Percentiles rank a stretch among this genome's conserved stretches.
phyloP scores from a whole-genome alignment of 139 green algal genomes.

The Coelastrella sp. region DNA sequence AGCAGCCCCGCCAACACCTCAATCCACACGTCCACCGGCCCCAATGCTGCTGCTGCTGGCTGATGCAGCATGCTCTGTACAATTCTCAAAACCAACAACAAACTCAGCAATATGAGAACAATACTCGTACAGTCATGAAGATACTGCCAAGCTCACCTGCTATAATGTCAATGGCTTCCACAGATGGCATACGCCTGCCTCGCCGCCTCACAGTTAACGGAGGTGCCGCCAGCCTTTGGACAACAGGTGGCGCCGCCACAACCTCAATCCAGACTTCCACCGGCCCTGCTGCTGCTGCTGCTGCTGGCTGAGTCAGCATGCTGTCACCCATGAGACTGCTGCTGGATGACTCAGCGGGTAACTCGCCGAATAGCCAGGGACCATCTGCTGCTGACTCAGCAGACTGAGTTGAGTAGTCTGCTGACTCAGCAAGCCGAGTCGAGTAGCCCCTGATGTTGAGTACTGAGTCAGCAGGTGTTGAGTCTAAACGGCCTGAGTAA shows the following conservation, averaged over 20 bases:
- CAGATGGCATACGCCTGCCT: constrained; percentile 17
- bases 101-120: neutral
- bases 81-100: too few species aligned
- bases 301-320: neutral
- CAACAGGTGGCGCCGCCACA: neutral
- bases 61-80: too few species aligned
- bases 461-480: too few species aligned
- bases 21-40: too few species aligned
- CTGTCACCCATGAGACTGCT: neutral
- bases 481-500: too few species aligned
- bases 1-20: too few species aligned
- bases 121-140: neutral
- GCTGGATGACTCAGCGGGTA: constrained; percentile 13
- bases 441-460: neutral
- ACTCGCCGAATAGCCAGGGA: constrained; percentile 37
- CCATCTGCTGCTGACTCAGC: neutral
- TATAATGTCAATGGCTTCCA: constrained; percentile 45
- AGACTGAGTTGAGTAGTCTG: neutral
- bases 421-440: neutral
- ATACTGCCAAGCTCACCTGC: neutral
- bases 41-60: too few species aligned
- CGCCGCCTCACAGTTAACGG: neutral
- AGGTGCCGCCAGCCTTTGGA: neutral
- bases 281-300: constrained; percentile 2
- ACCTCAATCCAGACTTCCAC: constrained; percentile 16